Evolutionary conservation across 768 basidiomycete genomes (phyloP).

Genomic region (Tylopilus vinaceipallidus): DNA sequence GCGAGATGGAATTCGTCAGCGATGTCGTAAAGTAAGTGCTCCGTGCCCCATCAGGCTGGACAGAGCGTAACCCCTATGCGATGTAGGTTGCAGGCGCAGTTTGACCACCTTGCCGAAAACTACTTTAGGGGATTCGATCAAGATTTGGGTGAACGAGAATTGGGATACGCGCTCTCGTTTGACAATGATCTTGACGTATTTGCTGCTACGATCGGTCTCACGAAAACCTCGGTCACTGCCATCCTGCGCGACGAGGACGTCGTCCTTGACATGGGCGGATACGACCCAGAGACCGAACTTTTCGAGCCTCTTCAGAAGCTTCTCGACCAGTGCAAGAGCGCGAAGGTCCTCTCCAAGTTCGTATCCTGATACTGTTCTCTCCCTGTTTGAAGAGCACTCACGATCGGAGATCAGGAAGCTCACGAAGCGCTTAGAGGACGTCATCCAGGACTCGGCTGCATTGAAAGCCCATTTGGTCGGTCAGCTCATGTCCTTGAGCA

Average conservation of each 20-base stretch:
- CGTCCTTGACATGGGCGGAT: constrained; percentile 67
- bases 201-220: constrained; percentile 85
- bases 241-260: constrained; percentile 80
- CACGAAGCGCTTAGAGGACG: constrained; percentile 78
- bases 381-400: neutral
- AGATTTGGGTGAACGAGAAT: constrained; percentile 87
- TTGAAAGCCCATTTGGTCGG: constrained; percentile 69
- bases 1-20: constrained; percentile 88
- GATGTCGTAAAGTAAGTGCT: constrained; percentile 79
- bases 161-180: constrained; percentile 76
- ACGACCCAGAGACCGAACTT: constrained; percentile 71
- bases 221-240: constrained; percentile 79
- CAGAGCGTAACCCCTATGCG: neutral
- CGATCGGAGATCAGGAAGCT: constrained; percentile 66
- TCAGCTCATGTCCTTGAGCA: constrained; percentile 70
- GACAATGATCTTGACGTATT: constrained; percentile 95
- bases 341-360: constrained; percentile 78
- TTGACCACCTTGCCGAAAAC: constrained; percentile 87
- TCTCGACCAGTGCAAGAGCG: constrained; percentile 77
- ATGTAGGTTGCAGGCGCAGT: constrained; percentile 85
- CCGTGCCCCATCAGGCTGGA: neutral
- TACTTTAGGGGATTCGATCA: constrained; percentile 82
- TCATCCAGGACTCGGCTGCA: constrained; percentile 67
- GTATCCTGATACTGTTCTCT: constrained; percentile 22
- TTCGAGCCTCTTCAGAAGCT: constrained; percentile 81